phyloP scores from a whole-genome alignment of 1,139 yeast species.

The Protomyces lactucae-debilis region DNA sequence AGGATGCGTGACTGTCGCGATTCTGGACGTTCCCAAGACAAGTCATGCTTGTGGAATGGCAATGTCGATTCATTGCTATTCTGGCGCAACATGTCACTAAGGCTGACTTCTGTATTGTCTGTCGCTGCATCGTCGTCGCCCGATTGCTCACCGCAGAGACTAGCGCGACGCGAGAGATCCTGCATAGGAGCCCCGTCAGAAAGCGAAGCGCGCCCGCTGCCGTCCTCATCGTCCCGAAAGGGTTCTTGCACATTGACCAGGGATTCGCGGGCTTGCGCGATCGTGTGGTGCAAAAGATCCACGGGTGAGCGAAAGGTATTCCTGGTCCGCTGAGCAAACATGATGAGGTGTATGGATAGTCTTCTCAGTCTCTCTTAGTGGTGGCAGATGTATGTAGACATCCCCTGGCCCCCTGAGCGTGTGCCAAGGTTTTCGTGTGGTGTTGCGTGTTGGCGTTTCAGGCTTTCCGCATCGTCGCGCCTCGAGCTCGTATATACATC shows the following conservation, averaged over 20 bases:
- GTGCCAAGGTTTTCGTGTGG: no score
- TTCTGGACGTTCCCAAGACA: background rate
- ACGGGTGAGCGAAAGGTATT: constrained; percentile 2
- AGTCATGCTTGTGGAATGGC: constrained; percentile 1
- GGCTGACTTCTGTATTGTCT: background rate
- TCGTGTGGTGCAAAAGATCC: constrained; percentile 12
- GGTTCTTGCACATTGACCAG: background rate
- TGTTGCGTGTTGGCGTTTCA: no score
- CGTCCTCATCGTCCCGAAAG: background rate
- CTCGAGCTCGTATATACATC: no score
- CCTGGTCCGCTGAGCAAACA: background rate
- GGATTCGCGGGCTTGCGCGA: constrained; percentile 5
- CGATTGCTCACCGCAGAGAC: background rate
- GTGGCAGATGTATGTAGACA: no score
- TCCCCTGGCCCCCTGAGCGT: no score
- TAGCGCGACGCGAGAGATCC: background rate
- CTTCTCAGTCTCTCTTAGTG: no score
- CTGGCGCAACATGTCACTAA: background rate
- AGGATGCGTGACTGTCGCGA: background rate
- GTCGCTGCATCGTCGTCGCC: background rate
- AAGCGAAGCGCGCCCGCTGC: background rate
- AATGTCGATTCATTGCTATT: background rate
- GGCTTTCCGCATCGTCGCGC: no score
- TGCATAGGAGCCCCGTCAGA: background rate
- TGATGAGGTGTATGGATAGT: background rate